Evolutionary conservation across 1,139 yeast genomes (phyloP), one percentile per base, ranked within the genome.

Genomic region (Yamadazyma sp.): DNA sequence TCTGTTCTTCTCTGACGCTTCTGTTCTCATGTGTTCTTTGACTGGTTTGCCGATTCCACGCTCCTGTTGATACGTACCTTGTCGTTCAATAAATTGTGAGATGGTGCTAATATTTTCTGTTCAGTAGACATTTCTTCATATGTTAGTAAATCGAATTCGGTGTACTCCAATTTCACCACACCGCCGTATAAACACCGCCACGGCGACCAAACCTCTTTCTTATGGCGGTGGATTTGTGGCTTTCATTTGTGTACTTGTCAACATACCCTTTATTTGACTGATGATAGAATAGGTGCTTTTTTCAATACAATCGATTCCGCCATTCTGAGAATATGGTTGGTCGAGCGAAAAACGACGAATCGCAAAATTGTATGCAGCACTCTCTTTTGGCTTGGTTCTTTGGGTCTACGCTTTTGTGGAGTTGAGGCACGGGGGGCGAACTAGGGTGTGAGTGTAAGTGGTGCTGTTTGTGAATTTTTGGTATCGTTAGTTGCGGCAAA

Each of bases 51-150:
- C n/a, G n/a, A n/a, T n/a, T n/a, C n/a, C n/a, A n/a, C n/a, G n/a
- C n/a, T n/a, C n/a, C n/a, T n/a, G 5, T 18, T 18, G 16, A 14
- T 18, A 43, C 48, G 30, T 45, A 45, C 48, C 72, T 85, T 86
- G 59, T 86, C 90, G 60, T 85, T 84, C 56, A 86, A 73, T 54
- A 86, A 77, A 58, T 80, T 77, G 64, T 81, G 86, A 38, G 86
- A 81, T 39, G 86, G 70, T 28, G 79, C 57, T 43, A 72, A 66
- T 52, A 67, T 58, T 52, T 57, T 56, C 47, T 60, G 62, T 52
- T 58, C 62, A 31, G 63, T 44, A 52, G 54, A 51, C 45, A 40
- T 41, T 27, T 31, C 15, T 27, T 20, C 11, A 16, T 4, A 11
- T 15, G 35, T 33, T 33, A 33, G 35, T 33, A 33, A 15, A 18